Base-by-base conservation (phyloP, 495 filamentous ascomycete genomes). In the Xylaria longipes region DNA sequence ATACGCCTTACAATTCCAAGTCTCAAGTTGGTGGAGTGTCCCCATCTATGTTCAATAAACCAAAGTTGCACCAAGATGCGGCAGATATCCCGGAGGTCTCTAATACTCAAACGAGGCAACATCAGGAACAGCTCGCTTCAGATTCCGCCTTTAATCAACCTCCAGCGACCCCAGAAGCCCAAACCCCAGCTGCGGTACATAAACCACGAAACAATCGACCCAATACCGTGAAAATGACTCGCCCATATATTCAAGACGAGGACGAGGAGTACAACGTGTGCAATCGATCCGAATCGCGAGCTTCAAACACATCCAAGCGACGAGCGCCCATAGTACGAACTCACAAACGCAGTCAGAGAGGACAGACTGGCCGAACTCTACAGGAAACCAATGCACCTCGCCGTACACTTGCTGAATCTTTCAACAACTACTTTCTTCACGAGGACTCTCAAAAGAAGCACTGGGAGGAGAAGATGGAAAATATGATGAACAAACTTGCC, bases 281-380 rank as follows among this genome's bases (percentile, higher is more conserved):
- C 41, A 65, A 33, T 57, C 73, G 73, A 22, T 69, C 77, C 14
- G 37, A 70, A 8, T 79, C 77, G 39, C 72, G 71, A 46, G 62
- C 69, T n/a, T 79, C 77, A 0, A 79, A 76, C 31, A 70, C 72
- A 58, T 75, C 77, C 0, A 78, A 71, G 33, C 57, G 17, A 20
- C 72, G 77, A 41, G 73, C 58, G 20, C 75, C 70, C 17, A 22
- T 5, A 15, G 56, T 48, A 58, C 29, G 1, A 6, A 15, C 25
- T 27, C 58, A 63, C 14, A 56, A n/a, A 33, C 35, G 33, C 5
- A 33, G n/a, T 1, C 64, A 61, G 14, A 56, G 56, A 66, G 39
- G 12, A 27, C 61, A 65, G n/a, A 7, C 12, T 12, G 74, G 48
- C 14, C 77, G 65, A 15, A 66, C 54, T 6, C 50, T 68, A n/a